These are phyloP conservation scores for Phylloporus rhodoxanthus DNA, from an alignment of 768 basidiomycete genomes.

Conservation along the genomic window DNA sequence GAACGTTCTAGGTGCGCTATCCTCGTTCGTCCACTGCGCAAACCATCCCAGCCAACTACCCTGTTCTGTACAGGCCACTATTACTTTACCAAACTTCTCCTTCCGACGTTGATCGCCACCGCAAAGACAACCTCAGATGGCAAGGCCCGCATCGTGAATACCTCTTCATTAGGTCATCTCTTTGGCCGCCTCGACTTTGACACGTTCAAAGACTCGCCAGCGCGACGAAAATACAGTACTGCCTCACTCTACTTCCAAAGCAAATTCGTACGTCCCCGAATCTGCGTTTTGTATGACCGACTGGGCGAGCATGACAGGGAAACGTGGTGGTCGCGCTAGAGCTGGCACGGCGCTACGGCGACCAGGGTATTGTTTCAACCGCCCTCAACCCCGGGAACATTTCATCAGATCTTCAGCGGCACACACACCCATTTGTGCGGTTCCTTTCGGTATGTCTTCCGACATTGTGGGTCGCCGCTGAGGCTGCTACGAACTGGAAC, in stretches of 20 bases:
- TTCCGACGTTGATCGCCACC: conserved; percentile 41
- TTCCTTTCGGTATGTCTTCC: conserved; percentile 10
- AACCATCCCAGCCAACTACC: neutral
- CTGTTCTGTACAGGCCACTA: conserved; percentile 44
- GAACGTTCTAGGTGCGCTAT: conserved; percentile 40
- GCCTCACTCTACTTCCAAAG: conserved; percentile 31
- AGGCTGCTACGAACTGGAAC: neutral
- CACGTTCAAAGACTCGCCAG: conserved; percentile 35
- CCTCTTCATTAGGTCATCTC: conserved; percentile 38
- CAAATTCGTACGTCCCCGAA: conserved; percentile 39
- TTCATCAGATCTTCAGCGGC: conserved; percentile 27
- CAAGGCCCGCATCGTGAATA: conserved; percentile 44
- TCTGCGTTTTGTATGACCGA: neutral
- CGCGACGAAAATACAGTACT: conserved; percentile 16
- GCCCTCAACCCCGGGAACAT: conserved; percentile 44
- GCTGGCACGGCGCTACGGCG: conserved; percentile 41
- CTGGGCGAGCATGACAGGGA: conserved; percentile 26
- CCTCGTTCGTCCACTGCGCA: neutral
- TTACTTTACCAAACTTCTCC: conserved; percentile 49
- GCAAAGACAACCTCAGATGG: conserved; percentile 35
- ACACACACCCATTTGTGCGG: conserved; percentile 10
- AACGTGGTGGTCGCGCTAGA: conserved; percentile 42
- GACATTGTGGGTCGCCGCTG: too few relatives aligned
- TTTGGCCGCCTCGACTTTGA: conserved; percentile 35
- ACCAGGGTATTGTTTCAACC: conserved; percentile 42